Conservation (phyloP, 1,284 basidiomycete species). For the Porodaedalea pini region DNA sequence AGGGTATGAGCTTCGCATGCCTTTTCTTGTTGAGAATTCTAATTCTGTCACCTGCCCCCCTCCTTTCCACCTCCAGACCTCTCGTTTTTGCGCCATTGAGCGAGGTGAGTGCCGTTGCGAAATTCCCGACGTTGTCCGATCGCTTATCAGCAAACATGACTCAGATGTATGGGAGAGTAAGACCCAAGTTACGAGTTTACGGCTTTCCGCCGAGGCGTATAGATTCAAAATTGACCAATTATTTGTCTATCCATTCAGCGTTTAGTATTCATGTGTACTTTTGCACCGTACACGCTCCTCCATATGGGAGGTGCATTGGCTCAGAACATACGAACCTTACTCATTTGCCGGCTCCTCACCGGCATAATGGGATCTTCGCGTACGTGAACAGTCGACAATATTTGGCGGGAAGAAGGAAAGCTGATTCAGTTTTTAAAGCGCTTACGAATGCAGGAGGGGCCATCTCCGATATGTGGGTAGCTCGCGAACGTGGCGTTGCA, state of each 20-base stretch:
- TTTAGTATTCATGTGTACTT: constrained; percentile 53
- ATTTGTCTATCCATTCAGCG: constrained; percentile 33
- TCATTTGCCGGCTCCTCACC: constrained; percentile 55
- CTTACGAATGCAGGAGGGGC: constrained; percentile 60
- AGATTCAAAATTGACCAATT: constrained; percentile 13
- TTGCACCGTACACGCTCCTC: constrained; percentile 55
- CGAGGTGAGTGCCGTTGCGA: constrained; percentile 39
- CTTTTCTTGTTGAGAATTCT: constrained; percentile 8
- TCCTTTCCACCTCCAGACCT: constrained; percentile 34
- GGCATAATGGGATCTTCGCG: constrained; percentile 61
- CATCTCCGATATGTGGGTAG: constrained; percentile 58
- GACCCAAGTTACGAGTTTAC: constrained; percentile 21
- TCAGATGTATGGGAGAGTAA: constrained; percentile 50
- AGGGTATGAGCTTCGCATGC: constrained; percentile 30
- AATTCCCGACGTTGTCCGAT: not conserved
- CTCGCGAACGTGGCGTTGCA: constrained; percentile 56
- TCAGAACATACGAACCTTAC: constrained; percentile 54
- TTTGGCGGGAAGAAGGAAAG: constrained; percentile 15
- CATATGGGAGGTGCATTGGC: constrained; percentile 63
- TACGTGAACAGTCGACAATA: constrained; percentile 28
- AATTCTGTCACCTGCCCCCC: not conserved
- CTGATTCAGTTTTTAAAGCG: constrained; percentile 35
- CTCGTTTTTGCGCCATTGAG: constrained; percentile 62
- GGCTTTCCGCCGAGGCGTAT: too few relatives aligned
- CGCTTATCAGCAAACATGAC: not conserved